Conservation (phyloP, 176 grass and related monocot genomes). For the Paspalum vaginatum region DNA sequence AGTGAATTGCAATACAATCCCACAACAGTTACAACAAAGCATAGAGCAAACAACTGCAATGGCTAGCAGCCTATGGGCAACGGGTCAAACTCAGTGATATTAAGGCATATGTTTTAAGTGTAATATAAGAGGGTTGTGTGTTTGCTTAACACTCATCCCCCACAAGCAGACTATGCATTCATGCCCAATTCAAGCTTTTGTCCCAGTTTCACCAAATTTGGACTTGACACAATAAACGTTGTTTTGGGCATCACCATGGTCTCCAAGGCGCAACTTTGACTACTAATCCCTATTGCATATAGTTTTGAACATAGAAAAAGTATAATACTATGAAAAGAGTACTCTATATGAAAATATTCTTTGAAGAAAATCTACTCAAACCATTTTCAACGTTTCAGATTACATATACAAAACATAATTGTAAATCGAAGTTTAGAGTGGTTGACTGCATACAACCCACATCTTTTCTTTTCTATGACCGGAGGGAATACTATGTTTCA, state of each 20-base stretch:
- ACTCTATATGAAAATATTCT: neutral
- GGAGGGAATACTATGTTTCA: neutral
- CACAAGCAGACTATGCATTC: neutral
- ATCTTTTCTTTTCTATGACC: neutral
- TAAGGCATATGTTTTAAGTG: neutral
- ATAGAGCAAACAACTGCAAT: slow-evolving; percentile 29
- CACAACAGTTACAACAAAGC: slow-evolving; percentile 5
- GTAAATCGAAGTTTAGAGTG: neutral
- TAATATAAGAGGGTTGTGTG: neutral
- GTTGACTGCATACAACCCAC: neutral
- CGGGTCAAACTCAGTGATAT: slow-evolving; percentile 12
- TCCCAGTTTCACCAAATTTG: neutral
- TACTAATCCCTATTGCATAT: neutral
- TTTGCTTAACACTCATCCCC: slow-evolving; percentile 15
- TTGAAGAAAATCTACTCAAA: neutral
- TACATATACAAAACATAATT: neutral
- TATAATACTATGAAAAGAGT: neutral
- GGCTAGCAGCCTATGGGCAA: neutral
- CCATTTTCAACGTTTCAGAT: neutral
- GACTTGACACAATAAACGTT: neutral
- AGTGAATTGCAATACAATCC: neutral
- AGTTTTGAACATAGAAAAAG: neutral
- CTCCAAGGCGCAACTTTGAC: neutral
- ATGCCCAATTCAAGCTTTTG: neutral
- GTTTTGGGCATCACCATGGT: neutral